Percentiles rank a stretch among this genome's conserved stretches.
phyloP scores from a whole-genome alignment of 2,329 filamentous ascomycete species.

The Aspergillus candidus region DNA sequence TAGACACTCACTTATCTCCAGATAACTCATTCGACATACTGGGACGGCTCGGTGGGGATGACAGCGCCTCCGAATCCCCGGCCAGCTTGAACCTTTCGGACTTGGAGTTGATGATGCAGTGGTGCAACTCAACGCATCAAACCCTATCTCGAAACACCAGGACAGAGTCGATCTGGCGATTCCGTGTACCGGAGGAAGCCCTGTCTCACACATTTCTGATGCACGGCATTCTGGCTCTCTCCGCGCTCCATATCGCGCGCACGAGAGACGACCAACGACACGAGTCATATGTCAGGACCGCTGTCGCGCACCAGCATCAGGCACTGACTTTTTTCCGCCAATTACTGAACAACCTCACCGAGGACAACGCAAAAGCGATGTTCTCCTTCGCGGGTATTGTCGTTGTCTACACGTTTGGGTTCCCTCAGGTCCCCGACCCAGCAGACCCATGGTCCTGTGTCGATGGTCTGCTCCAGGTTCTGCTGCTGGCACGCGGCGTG shows the following conservation, averaged over 20 bases:
- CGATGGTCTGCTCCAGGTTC: conserved; percentile 29
- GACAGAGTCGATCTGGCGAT: conserved; percentile 31
- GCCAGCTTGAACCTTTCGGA: conserved; percentile 39
- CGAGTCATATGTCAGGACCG: conserved; percentile 29
- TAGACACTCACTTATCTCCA: conserved; percentile 9
- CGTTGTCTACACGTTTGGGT: conserved; percentile 35
- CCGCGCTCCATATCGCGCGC: conserved; percentile 30
- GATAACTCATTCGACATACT: conserved; percentile 22
- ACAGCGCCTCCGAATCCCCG: conserved; percentile 7
- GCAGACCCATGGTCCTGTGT: conserved; percentile 24
- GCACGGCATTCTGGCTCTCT: conserved; percentile 32
- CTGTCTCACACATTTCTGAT: conserved; percentile 31
- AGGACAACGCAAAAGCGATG: conserved; percentile 35
- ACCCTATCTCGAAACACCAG: conserved; percentile 22
- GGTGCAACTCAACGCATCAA: conserved; percentile 32
- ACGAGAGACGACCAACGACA: conserved; percentile 20
- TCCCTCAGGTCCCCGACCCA: conserved; percentile 22
- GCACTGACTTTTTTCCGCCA: conserved; percentile 31
- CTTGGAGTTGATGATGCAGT: conserved; percentile 39
- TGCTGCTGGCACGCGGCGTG: conserved; percentile 30
- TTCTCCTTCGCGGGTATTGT: conserved; percentile 35
- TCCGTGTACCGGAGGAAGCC: conserved; percentile 27
- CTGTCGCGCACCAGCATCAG: conserved; percentile 32
- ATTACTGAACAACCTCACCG: conserved; percentile 26
- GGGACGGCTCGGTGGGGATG: conserved; percentile 14